Evolutionary conservation across 805 yeast genomes (phyloP), one percentile per base, ranked within the genome.

Genomic region (Sungouiozyma ichnusensis): DNA sequence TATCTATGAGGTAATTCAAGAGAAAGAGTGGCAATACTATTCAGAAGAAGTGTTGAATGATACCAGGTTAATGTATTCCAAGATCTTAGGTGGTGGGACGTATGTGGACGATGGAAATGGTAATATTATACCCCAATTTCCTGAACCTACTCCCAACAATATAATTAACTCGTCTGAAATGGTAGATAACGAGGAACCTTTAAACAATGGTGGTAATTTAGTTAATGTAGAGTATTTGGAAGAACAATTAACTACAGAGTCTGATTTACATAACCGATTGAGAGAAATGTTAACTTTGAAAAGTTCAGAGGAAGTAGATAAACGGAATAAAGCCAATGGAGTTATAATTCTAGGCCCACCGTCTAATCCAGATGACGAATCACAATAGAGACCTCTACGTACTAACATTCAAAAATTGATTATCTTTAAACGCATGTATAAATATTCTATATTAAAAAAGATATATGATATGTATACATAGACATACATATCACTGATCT

Each of bases 281-380:
- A 53, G 54, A 37, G 48, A 53, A 16, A 49, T 55, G 45, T 42
- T 62, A 35, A 50, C 58, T 14, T 48, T 51, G 9, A 45, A 50
- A 39, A 42, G 58, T 13, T 53, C 50, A 44, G 47, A 50, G 15
- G 58, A 55, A 17, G 52, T 62, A 6, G 60, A 57, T 37, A 45
- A 44, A 20, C 45, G 49, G 20, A 61, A 61, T 39, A 44, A 47
- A 37, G 44, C 49, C 20, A 58, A 61, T 20, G 65, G 65, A 16
- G 65, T 61, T 1, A 57, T 61, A 15, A 48, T 61, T 18, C 38
- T 61, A 29, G 63, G 62, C 4, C 60, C 60, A 24, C 53, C 62
- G 11, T 38, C 53, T n/a, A 13, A 11, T n/a, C 2, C 34, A 37
- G n/a, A n/a, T n/a, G n/a, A n/a, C n/a, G n/a, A n/a, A n/a, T 16